Evolutionary conservation across 2,329 filamentous ascomycete species (phyloP), one percentile per base, ranked within the genome.

Genomic region (Ustulina deusta): DNA sequence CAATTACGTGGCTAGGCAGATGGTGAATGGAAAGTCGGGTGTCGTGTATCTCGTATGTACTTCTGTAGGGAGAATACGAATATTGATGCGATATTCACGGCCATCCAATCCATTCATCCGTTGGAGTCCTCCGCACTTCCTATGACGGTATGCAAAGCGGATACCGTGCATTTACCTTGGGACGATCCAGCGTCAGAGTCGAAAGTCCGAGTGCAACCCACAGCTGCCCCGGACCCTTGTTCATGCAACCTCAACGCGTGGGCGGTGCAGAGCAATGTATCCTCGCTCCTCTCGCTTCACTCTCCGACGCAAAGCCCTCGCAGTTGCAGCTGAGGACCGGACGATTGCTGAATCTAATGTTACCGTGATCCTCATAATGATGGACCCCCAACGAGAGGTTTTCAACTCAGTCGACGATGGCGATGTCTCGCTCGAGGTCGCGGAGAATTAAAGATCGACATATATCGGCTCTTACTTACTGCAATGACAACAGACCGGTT

Each of bases 211-310:
- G 61, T 69, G 65, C 48, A 58, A 69, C 65, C 54, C 46, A 46
- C 40, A 29, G 61, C 49, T 49, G 48, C 29, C 10, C 20, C 51
- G 29, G 44, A 65, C 42, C 62, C 65, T 61, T 27, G 46, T 38
- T 34, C 60, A 69, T 70, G 68, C 63, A 64, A 69, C 68, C 55
- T 69, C 68, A 60, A 29, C 68, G 68, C 68, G 68, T 70, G 68
- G 65, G 68, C 66, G 25, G 55, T 58, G 65, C 66, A 65, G 62
- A 57, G 22, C 32, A 34, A 59, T 55, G 58, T 42, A 40, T 58
- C 36, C 42, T 55, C 48, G 44, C 63, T 55, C 48, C 56, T 51
- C 44, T 51, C 57, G 46, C 57, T 29, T 46, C 42, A 25, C 42
- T 32, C 20, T 34, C 49, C 49, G 65, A 65, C 46, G 61, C 65